These are phyloP conservation scores for Amanita exitialis DNA, from an alignment of 768 basidiomycete genomes.

Conservation along the genomic window DNA sequence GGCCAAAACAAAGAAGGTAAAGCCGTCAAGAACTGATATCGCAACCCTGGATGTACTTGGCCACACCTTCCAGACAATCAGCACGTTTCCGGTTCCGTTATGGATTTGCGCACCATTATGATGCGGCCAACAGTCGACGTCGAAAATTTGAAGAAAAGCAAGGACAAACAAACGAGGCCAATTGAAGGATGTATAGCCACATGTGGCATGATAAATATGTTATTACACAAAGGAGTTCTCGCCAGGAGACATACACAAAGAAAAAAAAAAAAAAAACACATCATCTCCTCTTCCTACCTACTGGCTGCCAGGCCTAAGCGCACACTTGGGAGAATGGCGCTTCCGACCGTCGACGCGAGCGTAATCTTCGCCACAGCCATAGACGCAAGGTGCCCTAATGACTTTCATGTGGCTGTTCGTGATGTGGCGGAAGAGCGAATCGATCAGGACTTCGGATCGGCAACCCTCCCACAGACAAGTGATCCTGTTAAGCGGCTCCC, in stretches of 20 bases:
- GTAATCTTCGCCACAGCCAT: neutral
- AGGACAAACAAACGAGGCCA: too few relatives aligned
- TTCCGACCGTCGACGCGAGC: neutral
- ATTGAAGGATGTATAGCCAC: neutral
- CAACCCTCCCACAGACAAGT: neutral
- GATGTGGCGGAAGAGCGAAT: slow-evolving; percentile 1
- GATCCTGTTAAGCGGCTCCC: neutral
- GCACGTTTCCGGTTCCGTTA: too few relatives aligned
- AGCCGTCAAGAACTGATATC: too few relatives aligned
- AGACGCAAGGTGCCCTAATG: neutral
- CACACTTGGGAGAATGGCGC: neutral
- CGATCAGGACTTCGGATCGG: neutral
- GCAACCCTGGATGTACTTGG: too few relatives aligned
- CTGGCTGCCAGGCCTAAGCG: too few relatives aligned
- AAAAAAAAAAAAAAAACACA: neutral
- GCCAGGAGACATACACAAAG: neutral
- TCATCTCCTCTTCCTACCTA: neutral
- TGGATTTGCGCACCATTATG: too few relatives aligned
- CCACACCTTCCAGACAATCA: too few relatives aligned
- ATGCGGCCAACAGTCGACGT: too few relatives aligned
- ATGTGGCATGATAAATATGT: neutral
- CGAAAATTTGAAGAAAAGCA: too few relatives aligned
- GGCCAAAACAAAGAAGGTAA: too few relatives aligned
- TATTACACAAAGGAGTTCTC: neutral
- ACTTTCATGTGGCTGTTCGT: slow-evolving; percentile 2